A percentile compares a stretch with the other conserved stretches of the same genome.
Conservation (phyloP, 1,284 basidiomycete genomes). For the Pseudomicrostroma phylloplanum region DNA sequence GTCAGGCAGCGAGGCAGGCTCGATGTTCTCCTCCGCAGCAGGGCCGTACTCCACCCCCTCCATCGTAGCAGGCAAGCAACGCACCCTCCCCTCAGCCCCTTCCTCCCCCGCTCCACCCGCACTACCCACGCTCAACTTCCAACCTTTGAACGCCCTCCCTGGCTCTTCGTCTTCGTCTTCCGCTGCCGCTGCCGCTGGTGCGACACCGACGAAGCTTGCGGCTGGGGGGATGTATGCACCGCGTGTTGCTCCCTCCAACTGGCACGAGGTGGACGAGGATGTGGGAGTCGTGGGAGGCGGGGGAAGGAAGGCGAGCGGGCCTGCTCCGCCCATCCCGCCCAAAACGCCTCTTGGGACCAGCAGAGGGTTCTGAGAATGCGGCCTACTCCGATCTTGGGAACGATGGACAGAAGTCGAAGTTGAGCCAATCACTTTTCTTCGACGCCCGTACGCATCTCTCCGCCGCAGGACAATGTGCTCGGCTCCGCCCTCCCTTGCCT, state of each 20-base stretch:
- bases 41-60: background rate
- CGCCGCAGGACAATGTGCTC: too few relatives aligned
- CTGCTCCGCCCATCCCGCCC: constrained; percentile 10
- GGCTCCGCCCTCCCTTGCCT: too few relatives aligned
- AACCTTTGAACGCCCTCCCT: background rate
- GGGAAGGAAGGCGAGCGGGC: background rate
- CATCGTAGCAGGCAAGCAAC: constrained; percentile 8
- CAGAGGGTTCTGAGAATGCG: background rate
- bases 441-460: too few relatives aligned
- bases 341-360: constrained; percentile 7
- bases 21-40: too few relatives aligned
- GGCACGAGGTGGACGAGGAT: constrained; percentile 9
- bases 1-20: too few relatives aligned
- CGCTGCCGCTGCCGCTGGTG: too few relatives aligned
- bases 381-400: too few relatives aligned
- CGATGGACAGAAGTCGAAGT: too few relatives aligned
- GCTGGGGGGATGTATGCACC: constrained; percentile 4
- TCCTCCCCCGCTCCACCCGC: background rate
- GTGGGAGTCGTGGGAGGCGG: background rate
- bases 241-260: constrained; percentile 8
- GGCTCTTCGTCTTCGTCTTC: too few relatives aligned
- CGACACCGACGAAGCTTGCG: too few relatives aligned
- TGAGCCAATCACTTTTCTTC: too few relatives aligned
- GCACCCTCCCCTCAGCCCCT: background rate
- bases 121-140: background rate